Percentiles rank a stretch among this genome's conserved stretches.
Evolutionary conservation across 2,329 filamentous ascomycete species (phyloP).

Genomic region (Alternaria viburni): DNA sequence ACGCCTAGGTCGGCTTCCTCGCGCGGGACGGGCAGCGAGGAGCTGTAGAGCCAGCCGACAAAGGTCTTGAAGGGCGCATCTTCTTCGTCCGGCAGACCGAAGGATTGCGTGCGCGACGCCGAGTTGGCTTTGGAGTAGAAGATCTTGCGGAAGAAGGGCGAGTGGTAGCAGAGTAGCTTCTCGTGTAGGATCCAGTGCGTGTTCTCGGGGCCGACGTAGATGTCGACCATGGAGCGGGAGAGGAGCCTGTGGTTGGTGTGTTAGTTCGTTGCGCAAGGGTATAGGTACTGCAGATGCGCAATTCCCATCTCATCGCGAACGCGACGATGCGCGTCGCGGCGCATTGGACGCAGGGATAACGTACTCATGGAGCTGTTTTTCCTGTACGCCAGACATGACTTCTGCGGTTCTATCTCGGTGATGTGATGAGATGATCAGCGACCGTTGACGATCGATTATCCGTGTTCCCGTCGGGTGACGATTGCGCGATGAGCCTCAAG

Average conservation of each 20-base stretch:
- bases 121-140: slow-evolving; percentile 52
- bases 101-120: slow-evolving; percentile 45
- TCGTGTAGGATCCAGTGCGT: slow-evolving; percentile 64
- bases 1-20: slow-evolving; percentile 58
- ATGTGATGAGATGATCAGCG: neutral
- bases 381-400: slow-evolving; percentile 32
- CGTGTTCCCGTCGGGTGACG: neutral
- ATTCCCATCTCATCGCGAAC: neutral
- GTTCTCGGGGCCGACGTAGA: slow-evolving; percentile 62
- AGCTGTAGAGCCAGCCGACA: slow-evolving; percentile 61
- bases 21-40: slow-evolving; percentile 54
- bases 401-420: neutral
- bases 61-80: slow-evolving; percentile 59
- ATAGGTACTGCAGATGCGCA: neutral
- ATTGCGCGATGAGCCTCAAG: neutral
- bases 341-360: neutral
- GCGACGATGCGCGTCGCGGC: neutral
- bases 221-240: slow-evolving; percentile 61
- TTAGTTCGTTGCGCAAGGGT: neutral
- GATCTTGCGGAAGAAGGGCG: slow-evolving; percentile 60
- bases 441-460: slow-evolving; percentile 8
- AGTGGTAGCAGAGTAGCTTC: slow-evolving; percentile 62
- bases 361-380: slow-evolving; percentile 47
- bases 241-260: slow-evolving; percentile 53
- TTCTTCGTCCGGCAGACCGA: slow-evolving; percentile 61